Evolutionary conservation across 1,284 basidiomycete species (phyloP), one percentile per base, ranked within the genome.

Genomic region (Boletus calvinii): DNA sequence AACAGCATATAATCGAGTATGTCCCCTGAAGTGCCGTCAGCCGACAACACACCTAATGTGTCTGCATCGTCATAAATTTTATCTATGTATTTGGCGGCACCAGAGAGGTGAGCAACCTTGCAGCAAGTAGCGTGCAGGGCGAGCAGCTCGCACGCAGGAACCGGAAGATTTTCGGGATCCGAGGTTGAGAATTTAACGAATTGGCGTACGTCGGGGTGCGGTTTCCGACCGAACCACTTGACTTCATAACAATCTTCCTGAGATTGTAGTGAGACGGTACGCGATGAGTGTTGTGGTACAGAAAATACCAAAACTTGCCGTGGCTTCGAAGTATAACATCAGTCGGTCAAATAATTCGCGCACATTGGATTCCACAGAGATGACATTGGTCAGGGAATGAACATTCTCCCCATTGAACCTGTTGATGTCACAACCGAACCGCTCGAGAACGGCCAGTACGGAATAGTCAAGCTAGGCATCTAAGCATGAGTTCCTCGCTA

Each of bases 371-470:
- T 17, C 2, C 20, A 57, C 1, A 31, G 55, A 30, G 1, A 57
- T 11, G 26, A 57, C 35, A 9, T 58, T 58, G 17, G 24, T 43
- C 35, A 54, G 18, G 9, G 48, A 51, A 41, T 54, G 56, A 46
- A 54, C 35, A 2, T 46, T 41, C 22, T 40, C 34, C 38, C 42
- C 48, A 32, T 46, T 37, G 35, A 51, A 13, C 4, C 22, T 34
- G 10, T 22, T 11, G 8, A 50, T 43, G 13, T 57, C 12, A 30
- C 17, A 32, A 44, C 7, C 3, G 20, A 56, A 56, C 18, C 0
- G 34, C 22, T 39, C n/a, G n/a, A 50, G 29, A 24, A 55, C 4
- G 7, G 52, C 42, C 37, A 34, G 12, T 12, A 46, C 6, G 10
- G 32, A 26, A 24, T 47, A 52, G 6, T 56, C 41, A 22, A 36